Evolutionary conservation across 306 rosid genomes (phyloP).

Genomic region (Cyclanthera cordifolia): DNA sequence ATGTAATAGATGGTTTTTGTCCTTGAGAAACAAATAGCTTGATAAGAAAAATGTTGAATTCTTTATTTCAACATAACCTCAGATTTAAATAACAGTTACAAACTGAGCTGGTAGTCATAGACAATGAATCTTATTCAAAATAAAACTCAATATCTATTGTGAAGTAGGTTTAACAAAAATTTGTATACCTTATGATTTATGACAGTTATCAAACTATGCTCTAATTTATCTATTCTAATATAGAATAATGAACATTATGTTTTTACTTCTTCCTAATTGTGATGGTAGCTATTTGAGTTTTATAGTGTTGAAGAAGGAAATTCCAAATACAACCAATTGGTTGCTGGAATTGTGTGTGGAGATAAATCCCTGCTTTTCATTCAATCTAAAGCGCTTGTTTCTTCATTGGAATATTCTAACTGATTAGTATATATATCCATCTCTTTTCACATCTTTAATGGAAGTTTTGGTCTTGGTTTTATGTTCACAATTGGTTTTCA

Average conservation of each 20-base stretch:
- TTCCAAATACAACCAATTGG: neutral
- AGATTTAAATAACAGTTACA: neutral
- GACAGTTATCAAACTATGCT: neutral
- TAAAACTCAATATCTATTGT: neutral
- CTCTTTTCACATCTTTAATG: too few species aligned
- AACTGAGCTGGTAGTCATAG: neutral
- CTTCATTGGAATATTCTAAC: neutral
- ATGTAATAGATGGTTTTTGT: neutral
- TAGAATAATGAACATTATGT: neutral
- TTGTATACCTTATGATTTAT: too few species aligned
- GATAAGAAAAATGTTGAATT: neutral
- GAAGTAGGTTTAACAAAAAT: neutral
- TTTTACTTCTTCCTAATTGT: neutral
- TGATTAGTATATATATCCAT: too few species aligned
- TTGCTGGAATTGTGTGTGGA: neutral
- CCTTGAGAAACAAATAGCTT: neutral
- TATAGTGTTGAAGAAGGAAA: neutral
- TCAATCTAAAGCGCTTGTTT: neutral
- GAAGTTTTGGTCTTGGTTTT: neutral
- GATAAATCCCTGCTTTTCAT: neutral
- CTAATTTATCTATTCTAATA: neutral
- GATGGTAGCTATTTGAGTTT: neutral
- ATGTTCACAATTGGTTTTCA: neutral
- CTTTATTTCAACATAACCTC: neutral
- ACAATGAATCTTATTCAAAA: neutral